These are phyloP conservation scores for Cytospora piceicola DNA, from an alignment of 2,329 filamentous ascomycete species.

Conservation along the genomic window DNA sequence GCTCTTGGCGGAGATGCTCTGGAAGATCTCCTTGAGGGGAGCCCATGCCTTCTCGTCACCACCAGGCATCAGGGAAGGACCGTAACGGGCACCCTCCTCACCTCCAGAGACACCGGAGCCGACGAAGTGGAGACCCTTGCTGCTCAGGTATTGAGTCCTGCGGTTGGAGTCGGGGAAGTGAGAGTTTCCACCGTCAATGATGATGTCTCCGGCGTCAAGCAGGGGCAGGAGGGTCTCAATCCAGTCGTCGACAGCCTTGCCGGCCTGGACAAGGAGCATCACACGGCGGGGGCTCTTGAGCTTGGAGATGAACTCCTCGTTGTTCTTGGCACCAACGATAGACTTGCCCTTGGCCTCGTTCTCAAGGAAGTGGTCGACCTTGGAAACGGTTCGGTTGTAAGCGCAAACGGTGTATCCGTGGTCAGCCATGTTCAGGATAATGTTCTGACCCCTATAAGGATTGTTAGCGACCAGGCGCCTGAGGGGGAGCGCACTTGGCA, in stretches of 20 bases:
- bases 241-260: constrained; percentile 97
- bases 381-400: constrained; percentile 97
- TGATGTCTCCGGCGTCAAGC: constrained; percentile 88
- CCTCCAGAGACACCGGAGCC: constrained; percentile 97
- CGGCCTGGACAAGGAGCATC: constrained; percentile 99
- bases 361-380: constrained; percentile 92
- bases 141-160: constrained; percentile 82
- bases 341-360: constrained; percentile 96
- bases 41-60: constrained; percentile 98
- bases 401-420: constrained; percentile 96
- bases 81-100: constrained; percentile 98
- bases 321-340: constrained; percentile 89
- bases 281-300: constrained; percentile 96
- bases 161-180: constrained; percentile 99
- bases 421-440: constrained; percentile 88
- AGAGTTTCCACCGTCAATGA: constrained; percentile 99
- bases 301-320: constrained; percentile 93
- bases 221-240: constrained; percentile 91
- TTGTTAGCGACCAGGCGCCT: constrained; percentile 15
- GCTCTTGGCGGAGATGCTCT: constrained; percentile 96
- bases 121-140: constrained; percentile 93
- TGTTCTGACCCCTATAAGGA: constrained; percentile 69
- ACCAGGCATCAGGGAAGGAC: constrained; percentile 97
- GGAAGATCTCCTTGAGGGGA: constrained; percentile 98
- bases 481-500: constrained; percentile 9